These are phyloP conservation scores for Cercophora newfieldiana DNA, from an alignment of 495 filamentous ascomycete genomes.

Conservation along the genomic window DNA sequence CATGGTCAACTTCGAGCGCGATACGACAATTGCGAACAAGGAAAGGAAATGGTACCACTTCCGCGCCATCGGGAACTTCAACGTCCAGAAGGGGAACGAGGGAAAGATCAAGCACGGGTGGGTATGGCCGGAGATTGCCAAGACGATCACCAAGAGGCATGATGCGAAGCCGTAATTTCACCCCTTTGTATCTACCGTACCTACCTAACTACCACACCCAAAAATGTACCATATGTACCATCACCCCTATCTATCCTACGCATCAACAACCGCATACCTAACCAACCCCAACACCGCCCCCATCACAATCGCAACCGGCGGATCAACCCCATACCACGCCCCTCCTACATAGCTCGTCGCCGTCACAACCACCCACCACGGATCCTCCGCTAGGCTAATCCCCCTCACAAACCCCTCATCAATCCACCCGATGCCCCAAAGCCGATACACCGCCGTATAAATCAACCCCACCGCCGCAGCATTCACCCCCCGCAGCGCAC, in stretches of 20 bases:
- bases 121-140: constrained; percentile 33
- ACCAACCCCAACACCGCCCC: constrained; percentile 64
- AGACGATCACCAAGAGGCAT: constrained; percentile 14
- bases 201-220: background rate
- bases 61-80: constrained; percentile 38
- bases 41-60: constrained; percentile 39
- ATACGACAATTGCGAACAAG: constrained; percentile 31
- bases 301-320: constrained; percentile 63
- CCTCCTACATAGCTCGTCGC: constrained; percentile 62
- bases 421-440: constrained; percentile 78
- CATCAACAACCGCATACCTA: constrained; percentile 59
- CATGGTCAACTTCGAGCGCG: constrained; percentile 53
- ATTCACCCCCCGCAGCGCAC: constrained; percentile 67
- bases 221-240: no score
- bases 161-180: background rate
- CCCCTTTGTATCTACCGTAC: background rate
- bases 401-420: constrained; percentile 54
- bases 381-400: constrained; percentile 60
- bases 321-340: constrained; percentile 60
- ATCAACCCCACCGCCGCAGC: constrained; percentile 76
- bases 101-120: constrained; percentile 26
- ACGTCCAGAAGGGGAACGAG: constrained; percentile 25
- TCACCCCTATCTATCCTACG: background rate
- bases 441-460: constrained; percentile 81
- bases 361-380: constrained; percentile 73